Evolutionary conservation across 2,329 filamentous ascomycete species (phyloP).

Genomic region (Trichoderma sp.): DNA sequence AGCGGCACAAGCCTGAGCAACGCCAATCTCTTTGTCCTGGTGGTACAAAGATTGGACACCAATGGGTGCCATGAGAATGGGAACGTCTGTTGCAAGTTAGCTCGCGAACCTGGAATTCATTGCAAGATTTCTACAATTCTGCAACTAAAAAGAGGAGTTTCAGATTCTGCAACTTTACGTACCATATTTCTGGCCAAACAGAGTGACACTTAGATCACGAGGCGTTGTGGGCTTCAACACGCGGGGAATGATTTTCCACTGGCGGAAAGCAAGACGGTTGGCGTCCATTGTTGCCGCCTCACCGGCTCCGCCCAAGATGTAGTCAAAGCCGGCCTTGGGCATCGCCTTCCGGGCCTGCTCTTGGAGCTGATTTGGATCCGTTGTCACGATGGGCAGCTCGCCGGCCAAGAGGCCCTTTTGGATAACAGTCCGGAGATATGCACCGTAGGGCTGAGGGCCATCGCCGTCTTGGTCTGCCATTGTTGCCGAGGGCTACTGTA

Average conservation of each 20-base stretch:
- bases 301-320: conserved; percentile 65
- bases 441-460: conserved; percentile 42
- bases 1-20: conserved; percentile 64
- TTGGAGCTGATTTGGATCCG: conserved; percentile 61
- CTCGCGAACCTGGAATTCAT: neutral
- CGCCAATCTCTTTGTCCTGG: conserved; percentile 64
- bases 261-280: conserved; percentile 60
- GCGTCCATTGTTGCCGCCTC: conserved; percentile 64
- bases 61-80: conserved; percentile 66
- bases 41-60: conserved; percentile 73
- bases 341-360: conserved; percentile 56
- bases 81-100: conserved; percentile 34
- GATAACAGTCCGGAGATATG: conserved; percentile 55
- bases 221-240: conserved; percentile 51
- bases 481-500: neutral
- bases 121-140: neutral
- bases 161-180: conserved; percentile 19
- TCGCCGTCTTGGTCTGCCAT: conserved; percentile 32
- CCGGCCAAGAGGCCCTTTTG: conserved; percentile 54
- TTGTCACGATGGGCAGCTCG: conserved; percentile 57
- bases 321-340: conserved; percentile 56
- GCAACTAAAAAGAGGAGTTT: neutral
- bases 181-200: conserved; percentile 57
- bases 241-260: conserved; percentile 56
- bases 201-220: conserved; percentile 53